Conservation (phyloP, 163 green algal genomes). For the Coccomyxa subellipsoidea region DNA sequence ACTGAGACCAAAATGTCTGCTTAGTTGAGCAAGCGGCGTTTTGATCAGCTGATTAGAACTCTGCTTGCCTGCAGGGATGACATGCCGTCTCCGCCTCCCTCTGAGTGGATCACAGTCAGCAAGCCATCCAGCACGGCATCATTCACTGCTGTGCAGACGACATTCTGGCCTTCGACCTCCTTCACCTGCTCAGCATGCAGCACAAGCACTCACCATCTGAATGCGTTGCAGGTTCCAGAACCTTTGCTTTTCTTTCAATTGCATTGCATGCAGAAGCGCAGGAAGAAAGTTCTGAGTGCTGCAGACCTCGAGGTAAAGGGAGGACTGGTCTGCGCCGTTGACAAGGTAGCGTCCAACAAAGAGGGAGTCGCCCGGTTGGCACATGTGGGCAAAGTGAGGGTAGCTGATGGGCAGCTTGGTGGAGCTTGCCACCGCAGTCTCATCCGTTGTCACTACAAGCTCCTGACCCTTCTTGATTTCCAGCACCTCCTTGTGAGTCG, state of each 20-base stretch:
- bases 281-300: too few relatives aligned
- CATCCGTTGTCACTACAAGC: conserved; percentile 35
- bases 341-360: conserved; percentile 74
- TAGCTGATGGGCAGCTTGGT: conserved; percentile 54
- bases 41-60: background rate
- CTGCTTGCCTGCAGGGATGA: conserved; percentile 5
- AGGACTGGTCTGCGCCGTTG: conserved; percentile 76
- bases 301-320: conserved; percentile 61
- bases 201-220: too few relatives aligned
- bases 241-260: too few relatives aligned
- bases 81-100: conserved; percentile 19
- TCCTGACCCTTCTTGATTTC: conserved; percentile 38
- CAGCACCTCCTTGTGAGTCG: conserved; percentile 36
- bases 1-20: too few relatives aligned
- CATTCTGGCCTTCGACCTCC: conserved; percentile 40
- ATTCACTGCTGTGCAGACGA: conserved; percentile 69
- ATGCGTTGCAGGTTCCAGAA: too few relatives aligned
- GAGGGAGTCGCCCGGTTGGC: conserved; percentile 8
- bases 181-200: conserved; percentile 29
- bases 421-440: conserved; percentile 14
- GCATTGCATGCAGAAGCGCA: too few relatives aligned
- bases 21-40: too few relatives aligned
- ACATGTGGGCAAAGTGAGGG: conserved; percentile 20
- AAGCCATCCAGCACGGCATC: conserved; percentile 73
- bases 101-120: conserved; percentile 56